Conservation (phyloP, 1,139 yeast species). For the Diutina mesorugosa region DNA sequence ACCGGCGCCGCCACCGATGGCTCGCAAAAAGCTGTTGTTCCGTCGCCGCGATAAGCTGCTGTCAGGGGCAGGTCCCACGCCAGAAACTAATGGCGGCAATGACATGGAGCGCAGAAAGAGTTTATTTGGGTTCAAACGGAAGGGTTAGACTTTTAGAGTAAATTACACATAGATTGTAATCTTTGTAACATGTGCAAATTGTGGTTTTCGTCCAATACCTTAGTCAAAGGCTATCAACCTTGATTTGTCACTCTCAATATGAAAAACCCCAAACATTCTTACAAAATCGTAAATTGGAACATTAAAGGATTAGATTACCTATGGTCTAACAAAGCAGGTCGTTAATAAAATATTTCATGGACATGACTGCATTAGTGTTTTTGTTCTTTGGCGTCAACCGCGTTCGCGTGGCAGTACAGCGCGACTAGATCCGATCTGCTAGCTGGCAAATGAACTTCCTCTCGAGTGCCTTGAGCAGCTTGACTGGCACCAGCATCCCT, state of each 20-base stretch:
- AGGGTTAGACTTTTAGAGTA: neutral
- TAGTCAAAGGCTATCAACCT: too few relatives aligned
- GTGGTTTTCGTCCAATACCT: too few relatives aligned
- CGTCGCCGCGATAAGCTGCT: slow-evolving; percentile 1
- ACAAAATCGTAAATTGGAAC: too few relatives aligned
- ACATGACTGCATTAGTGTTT: too few relatives aligned
- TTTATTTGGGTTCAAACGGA: slow-evolving; percentile 1
- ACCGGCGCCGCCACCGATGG: neutral
- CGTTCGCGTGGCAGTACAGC: neutral
- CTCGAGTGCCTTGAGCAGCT: slow-evolving; percentile 39
- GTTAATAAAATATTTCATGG: too few relatives aligned
- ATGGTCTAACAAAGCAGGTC: too few relatives aligned
- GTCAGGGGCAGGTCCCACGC: neutral
- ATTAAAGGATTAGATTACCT: too few relatives aligned
- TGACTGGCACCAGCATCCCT: slow-evolving; percentile 45
- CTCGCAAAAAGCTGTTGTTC: neutral
- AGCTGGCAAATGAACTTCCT: slow-evolving; percentile 10
- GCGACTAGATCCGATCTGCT: neutral
- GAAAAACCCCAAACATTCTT: too few relatives aligned
- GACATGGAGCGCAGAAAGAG: neutral
- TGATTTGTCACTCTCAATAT: too few relatives aligned
- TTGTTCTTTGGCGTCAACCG: neutral
- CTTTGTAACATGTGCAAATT: neutral
- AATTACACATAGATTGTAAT: too few relatives aligned
- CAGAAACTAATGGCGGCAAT: neutral